Base-by-base conservation (phyloP, 78 protist genomes). In the Dictyostelium intermedium region DNA sequence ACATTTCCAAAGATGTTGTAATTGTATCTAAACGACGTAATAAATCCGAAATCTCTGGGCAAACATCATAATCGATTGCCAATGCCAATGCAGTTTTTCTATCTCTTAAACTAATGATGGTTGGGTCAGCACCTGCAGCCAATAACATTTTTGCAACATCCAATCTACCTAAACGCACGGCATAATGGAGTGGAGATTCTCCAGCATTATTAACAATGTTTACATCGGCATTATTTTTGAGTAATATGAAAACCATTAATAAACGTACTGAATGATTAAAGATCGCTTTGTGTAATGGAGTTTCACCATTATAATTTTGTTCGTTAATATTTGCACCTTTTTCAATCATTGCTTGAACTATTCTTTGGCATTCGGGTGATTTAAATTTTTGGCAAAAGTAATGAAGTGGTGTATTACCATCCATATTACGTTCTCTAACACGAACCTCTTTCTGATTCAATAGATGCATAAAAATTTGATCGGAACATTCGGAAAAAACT, bases 401-500 rank as follows among this genome's bases (percentile, higher is more conserved):
- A 76, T 96, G 97, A 14, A 96, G 56, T 39, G 93, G 86, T 66
- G 97, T 96, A 69, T 96, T 96, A 39, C 89, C 91, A 89, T 96
- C 97, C 8, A 73, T 61, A 53, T 85, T 86, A 50, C 60, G 61
- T 8, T 27, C 63, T 32, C 66, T 34, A 32, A 84, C 92, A 16
- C 80, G 25, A 1, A 76, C 45, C 2, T 41, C 77, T 30, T 41
- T 79, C 37, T 79, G 74, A 8, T 63, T 78, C 10, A 93, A n/a
- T 27, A 93, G 43, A 16, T 82, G 80, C n/a, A 80, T 56, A 32
- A 85, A 30, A 35, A 81, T 73, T 23, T 45, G 50, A 53, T 93
- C 96, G 6, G 72, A 20, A 63, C 76, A 61, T 9, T 89, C 94
- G 18, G 70, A 60, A 5, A 61, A 63, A 0, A 80, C 94, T 0